Conservation (phyloP, 169 alveolate species). For the Ichthyophthirius multifiliis region DNA sequence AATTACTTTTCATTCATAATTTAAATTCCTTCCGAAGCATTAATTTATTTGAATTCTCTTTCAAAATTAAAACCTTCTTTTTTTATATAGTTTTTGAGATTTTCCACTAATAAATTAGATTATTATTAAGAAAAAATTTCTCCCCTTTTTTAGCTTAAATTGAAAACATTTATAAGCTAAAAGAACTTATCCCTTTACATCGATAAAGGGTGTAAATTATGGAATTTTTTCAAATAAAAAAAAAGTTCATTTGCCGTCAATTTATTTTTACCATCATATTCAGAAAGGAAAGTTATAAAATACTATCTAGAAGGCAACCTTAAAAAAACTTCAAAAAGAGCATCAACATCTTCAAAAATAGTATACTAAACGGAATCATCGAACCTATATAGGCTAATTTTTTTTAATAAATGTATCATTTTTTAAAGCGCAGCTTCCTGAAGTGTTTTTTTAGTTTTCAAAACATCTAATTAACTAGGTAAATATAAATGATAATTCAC, state of each 20-base stretch:
- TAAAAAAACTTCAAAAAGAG: conserved; percentile 29
- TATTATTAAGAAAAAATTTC: too few relatives aligned
- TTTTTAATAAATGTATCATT: conserved; percentile 21
- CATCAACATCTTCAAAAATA: conserved; percentile 39
- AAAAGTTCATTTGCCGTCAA: conserved; percentile 47
- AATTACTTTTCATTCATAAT: background rate
- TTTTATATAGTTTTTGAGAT: too few relatives aligned
- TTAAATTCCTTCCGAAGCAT: background rate
- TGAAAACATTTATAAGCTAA: background rate
- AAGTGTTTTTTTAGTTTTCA: conserved; percentile 28
- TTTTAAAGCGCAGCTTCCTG: conserved; percentile 19
- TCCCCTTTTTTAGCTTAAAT: background rate
- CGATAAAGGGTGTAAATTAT: conserved; percentile 44
- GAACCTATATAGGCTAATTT: conserved; percentile 32
- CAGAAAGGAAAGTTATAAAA: conserved; percentile 37
- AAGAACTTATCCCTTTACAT: conserved; percentile 15
- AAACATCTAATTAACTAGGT: conserved; percentile 31
- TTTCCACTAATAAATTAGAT: too few relatives aligned
- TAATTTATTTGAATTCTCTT: too few relatives aligned
- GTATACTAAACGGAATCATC: conserved; percentile 31
- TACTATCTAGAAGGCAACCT: conserved; percentile 44
- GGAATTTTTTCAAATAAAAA: conserved; percentile 43
- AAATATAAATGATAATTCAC: conserved; percentile 29
- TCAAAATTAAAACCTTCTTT: too few relatives aligned
- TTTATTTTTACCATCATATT: conserved; percentile 30